Evolutionary conservation across 2,329 filamentous ascomycete genomes (phyloP).

Genomic region (Ceratocystis harringtonii): DNA sequence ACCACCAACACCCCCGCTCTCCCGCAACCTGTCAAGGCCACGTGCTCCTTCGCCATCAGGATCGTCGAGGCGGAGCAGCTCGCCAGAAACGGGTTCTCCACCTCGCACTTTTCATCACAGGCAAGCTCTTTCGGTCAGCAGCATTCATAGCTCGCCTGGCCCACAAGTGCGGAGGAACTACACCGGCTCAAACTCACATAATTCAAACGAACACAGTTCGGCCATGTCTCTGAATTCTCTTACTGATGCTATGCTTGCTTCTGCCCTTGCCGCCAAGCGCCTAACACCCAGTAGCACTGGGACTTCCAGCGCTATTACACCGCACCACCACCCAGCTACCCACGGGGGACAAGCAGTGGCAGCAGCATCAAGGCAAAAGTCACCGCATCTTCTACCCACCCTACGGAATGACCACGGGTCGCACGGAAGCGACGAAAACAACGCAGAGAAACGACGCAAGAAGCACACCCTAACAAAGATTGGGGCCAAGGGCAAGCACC

Average conservation of each 20-base stretch:
- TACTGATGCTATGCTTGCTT: constrained; percentile 59
- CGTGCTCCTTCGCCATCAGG: constrained; percentile 20
- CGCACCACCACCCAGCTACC: constrained; percentile 19
- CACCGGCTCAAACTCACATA: not conserved
- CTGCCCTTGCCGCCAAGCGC: constrained; percentile 53
- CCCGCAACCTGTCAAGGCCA: constrained; percentile 16
- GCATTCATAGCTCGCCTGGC: constrained; percentile 7
- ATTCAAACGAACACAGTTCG: not conserved
- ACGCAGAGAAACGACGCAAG: constrained; percentile 35
- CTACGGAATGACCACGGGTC: not conserved
- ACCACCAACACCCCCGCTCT: constrained; percentile 12
- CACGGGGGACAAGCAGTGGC: constrained; percentile 21
- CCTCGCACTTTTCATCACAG: constrained; percentile 22
- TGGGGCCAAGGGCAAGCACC: constrained; percentile 39
- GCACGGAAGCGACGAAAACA: constrained; percentile 32
- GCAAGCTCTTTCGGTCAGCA: constrained; percentile 16
- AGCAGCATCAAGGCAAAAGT: not conserved
- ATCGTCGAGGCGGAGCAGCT: constrained; percentile 23
- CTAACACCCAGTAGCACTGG: constrained; percentile 29
- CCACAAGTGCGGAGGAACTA: constrained; percentile 17
- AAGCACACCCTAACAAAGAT: constrained; percentile 32
- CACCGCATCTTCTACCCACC: constrained; percentile 25
- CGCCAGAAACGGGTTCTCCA: constrained; percentile 20
- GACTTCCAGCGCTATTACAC: constrained; percentile 23
- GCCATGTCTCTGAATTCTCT: constrained; percentile 46